Evolutionary conservation across 345 rosid genomes (phyloP).

Genomic region (Camelina sativa): DNA sequence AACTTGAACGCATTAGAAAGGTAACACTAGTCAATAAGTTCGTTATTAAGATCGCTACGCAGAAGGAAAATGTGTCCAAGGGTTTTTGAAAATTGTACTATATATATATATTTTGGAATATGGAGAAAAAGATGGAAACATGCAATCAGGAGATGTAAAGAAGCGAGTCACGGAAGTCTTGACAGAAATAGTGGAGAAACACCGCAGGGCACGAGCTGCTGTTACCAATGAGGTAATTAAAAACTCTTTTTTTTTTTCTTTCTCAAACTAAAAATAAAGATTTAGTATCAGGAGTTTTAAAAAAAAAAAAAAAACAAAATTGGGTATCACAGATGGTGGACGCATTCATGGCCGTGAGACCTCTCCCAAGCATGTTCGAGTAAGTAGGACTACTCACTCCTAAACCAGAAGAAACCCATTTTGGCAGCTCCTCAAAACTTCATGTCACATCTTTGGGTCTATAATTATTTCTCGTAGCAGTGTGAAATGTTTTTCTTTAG

Average conservation of each 20-base stretch:
- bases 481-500: no score
- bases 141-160: constrained; percentile 75
- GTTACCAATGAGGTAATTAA: constrained; percentile 73
- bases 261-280: no score
- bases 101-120: constrained; percentile 50
- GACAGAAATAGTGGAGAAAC: constrained; percentile 74
- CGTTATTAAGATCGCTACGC: not conserved
- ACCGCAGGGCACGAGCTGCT: constrained; percentile 62
- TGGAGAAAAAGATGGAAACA: constrained; percentile 54
- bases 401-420: no score
- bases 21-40: constrained; percentile 35
- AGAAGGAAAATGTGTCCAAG: no score
- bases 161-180: constrained; percentile 56
- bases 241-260: not conserved
- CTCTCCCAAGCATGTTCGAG: constrained; percentile 83
- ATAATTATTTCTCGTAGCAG: no score
- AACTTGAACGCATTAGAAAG: constrained; percentile 68
- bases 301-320: no score
- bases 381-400: constrained; percentile 15
- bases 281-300: no score
- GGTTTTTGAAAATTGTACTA: not conserved
- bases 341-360: constrained; percentile 88
- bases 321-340: constrained; percentile 67
- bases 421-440: no score
- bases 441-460: no score